phyloP scores from a whole-genome alignment of 306 rosid species.

The Acacia melanoxylon region DNA sequence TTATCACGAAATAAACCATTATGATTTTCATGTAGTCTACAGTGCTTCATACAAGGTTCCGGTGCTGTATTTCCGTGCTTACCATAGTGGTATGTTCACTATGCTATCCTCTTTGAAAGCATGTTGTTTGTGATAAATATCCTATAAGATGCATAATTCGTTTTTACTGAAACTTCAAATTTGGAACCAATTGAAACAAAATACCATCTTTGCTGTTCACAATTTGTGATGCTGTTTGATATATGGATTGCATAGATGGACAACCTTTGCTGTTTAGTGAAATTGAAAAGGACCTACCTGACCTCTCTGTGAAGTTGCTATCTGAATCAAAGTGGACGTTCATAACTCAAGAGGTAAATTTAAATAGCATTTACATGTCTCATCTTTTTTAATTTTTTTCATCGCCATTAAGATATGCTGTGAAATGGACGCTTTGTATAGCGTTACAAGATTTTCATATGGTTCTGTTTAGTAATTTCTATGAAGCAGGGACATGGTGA shows the following conservation, averaged over 20 bases:
- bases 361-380: background rate
- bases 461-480: background rate
- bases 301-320: conserved; percentile 48
- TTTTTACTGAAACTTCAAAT: background rate
- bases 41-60: conserved; percentile 80
- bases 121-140: conserved; percentile 9
- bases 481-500: background rate
- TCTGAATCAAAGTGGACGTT: conserved; percentile 88
- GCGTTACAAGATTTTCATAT: background rate
- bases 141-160: conserved; percentile 2
- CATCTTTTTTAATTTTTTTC: no score
- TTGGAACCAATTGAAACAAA: background rate
- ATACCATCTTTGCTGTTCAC: background rate
- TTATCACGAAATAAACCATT: conserved; percentile 43
- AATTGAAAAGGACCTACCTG: conserved; percentile 67
- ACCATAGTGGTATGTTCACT: conserved; percentile 55
- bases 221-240: background rate
- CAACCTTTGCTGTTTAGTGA: conserved; percentile 37
- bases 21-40: conserved; percentile 71
- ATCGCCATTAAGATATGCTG: background rate
- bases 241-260: background rate
- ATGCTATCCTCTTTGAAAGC: conserved; percentile 10
- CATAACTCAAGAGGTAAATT: conserved; percentile 70
- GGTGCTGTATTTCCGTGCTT: conserved; percentile 69
- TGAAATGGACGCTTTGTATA: background rate